A percentile compares a stretch with the other conserved stretches of the same genome.
Evolutionary conservation across 192 early-diverging fungal species (phyloP).

Genomic region (Coemansia sp.): DNA sequence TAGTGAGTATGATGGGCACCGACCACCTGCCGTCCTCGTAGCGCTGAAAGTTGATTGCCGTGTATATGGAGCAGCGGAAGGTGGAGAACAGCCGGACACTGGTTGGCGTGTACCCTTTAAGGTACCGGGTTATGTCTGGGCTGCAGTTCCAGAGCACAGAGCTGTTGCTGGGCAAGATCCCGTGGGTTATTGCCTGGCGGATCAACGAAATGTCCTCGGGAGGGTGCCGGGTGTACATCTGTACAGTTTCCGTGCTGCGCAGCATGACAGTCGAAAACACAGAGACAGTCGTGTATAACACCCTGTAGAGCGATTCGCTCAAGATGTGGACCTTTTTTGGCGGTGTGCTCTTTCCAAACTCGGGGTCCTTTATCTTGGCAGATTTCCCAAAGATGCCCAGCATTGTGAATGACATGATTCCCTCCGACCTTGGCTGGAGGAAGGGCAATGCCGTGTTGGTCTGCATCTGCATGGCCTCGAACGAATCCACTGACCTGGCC

Average conservation of each 20-base stretch:
- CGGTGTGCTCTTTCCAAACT: background rate
- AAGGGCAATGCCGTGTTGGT: no score
- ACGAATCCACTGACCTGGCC: no score
- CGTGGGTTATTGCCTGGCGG: conserved; percentile 11
- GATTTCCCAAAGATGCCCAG: conserved; percentile 1
- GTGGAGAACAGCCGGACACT: conserved; percentile 21
- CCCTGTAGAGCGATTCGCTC: conserved; percentile 25
- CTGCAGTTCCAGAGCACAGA: conserved; percentile 13
- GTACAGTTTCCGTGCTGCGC: conserved; percentile 17
- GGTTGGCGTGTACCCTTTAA: conserved; percentile 23
- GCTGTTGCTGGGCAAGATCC: conserved; percentile 7
- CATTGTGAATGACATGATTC: conserved; percentile 5
- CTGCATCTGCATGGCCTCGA: no score
- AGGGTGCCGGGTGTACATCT: conserved; percentile 1
- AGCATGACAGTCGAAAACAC: conserved; percentile 26
- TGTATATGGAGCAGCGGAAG: conserved; percentile 24
- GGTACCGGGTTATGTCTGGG: background rate
- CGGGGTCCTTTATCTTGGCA: background rate
- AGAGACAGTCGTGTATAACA: conserved; percentile 25
- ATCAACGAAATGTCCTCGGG: conserved; percentile 12
- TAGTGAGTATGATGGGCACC: conserved; percentile 6
- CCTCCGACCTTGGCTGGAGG: no score
- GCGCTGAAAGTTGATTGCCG: conserved; percentile 26
- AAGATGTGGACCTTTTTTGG: conserved; percentile 7
- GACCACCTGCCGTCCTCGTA: conserved; percentile 16